Evolutionary conservation across 2,329 filamentous ascomycete species (phyloP), one percentile per base, ranked within the genome.

Genomic region (Nigrospora sphaerica): DNA sequence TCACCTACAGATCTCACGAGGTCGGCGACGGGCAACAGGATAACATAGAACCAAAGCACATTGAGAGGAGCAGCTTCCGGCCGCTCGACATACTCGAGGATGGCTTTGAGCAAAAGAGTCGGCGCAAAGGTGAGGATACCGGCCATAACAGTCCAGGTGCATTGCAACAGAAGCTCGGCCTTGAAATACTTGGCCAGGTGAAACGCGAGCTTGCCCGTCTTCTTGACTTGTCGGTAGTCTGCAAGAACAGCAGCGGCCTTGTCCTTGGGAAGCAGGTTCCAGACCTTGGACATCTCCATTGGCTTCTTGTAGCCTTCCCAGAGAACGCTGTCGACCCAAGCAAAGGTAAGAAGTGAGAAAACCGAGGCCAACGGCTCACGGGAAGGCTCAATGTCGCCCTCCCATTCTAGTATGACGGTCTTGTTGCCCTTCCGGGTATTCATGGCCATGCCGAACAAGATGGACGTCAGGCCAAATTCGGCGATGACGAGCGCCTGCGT

Each of bases 31-130:
- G 95, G 92, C 9, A 98, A 79, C 2, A 95, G 75, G 40, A 95
- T 89, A 40, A 97, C 93, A 58, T 92, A 95, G 43, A 98, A 81
- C 93, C 93, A 98, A 18, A 95, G 83, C 16, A 95, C 90, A 62
- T 93, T 97, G 42, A 77, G 69, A 0, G 93, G 91, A 1, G 85
- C 85, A 4, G 74, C 71, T 1, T 80, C 75, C 1, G 91, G 90
- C 46, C 86, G 74, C 67, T 98, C 90, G n/a, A 97, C 86, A 59
- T 95, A 96, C 64, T 96, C 84, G 28, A 98, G 74, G 50, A 98
- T 97, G 14, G 86, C 86, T 62, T 91, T 92, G 36, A 98, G 77
- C 17, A 98, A 78, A 41, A 98, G 72, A 3, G 93, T 98, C 1
- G 93, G 93, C 13, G 88, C 83, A 67, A 97, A 98, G 3, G 88